These are phyloP conservation scores for Ustanciosporium gigantosporum DNA, from an alignment of 1,284 basidiomycete genomes.

Conservation along the genomic window DNA sequence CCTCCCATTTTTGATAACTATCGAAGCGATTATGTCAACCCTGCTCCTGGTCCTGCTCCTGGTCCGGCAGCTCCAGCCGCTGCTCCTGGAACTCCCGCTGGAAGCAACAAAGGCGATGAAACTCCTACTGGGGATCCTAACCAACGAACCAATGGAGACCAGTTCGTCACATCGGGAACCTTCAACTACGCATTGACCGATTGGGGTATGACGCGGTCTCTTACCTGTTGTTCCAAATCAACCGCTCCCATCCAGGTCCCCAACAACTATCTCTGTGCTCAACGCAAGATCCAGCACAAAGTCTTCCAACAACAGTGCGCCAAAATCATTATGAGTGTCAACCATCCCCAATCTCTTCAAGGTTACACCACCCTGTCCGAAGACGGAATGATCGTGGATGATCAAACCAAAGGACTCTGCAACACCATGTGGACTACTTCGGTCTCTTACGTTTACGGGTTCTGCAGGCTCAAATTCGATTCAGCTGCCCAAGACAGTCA, in stretches of 20 bases:
- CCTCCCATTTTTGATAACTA: slow-evolving; percentile 29
- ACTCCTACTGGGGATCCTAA: neutral
- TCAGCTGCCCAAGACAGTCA: slow-evolving; percentile 4
- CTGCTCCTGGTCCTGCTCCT: slow-evolving; percentile 1
- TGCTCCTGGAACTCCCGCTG: neutral
- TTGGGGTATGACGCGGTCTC: slow-evolving; percentile 13
- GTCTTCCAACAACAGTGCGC: slow-evolving; percentile 23
- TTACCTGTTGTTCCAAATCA: slow-evolving; percentile 13
- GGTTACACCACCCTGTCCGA: slow-evolving; percentile 18
- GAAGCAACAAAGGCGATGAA: neutral
- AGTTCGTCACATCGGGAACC: slow-evolving; percentile 16
- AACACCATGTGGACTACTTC: slow-evolving; percentile 24
- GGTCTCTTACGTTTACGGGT: slow-evolving; percentile 15
- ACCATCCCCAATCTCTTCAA: slow-evolving; percentile 2
- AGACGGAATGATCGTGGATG: slow-evolving; percentile 17
- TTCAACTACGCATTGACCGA: slow-evolving; percentile 28
- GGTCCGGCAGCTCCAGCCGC: neutral
- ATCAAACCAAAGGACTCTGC: slow-evolving; percentile 17
- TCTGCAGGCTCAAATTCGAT: slow-evolving; percentile 25
- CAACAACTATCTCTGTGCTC: slow-evolving; percentile 14
- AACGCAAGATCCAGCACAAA: slow-evolving; percentile 8
- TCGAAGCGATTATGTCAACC: slow-evolving; percentile 1
- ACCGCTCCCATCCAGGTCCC: slow-evolving; percentile 9
- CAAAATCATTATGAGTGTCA: slow-evolving; percentile 11
- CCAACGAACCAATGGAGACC: slow-evolving; percentile 15